A percentile compares a stretch with the other conserved stretches of the same genome.
Conservation (phyloP, 331 rosid genomes). For the Prunus yedoensis region DNA sequence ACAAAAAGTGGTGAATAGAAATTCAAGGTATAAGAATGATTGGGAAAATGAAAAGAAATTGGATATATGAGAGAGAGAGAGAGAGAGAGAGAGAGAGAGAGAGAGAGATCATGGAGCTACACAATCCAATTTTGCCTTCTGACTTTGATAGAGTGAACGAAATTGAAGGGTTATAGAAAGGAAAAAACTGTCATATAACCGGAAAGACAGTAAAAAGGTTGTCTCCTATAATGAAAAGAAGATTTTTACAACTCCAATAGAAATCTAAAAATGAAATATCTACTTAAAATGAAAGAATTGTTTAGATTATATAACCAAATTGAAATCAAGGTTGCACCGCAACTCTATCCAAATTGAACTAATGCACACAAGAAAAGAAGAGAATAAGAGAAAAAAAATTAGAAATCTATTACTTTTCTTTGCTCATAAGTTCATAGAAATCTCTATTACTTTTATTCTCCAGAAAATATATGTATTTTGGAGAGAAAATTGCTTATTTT, state of each 20-base stretch:
- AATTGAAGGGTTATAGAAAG: not conserved
- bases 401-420: no score
- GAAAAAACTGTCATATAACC: not conserved
- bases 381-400: no score
- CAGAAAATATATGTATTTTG: not conserved
- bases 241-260: not conserved
- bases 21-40: not conserved
- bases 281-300: not conserved
- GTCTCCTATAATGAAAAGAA: not conserved
- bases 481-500: not conserved
- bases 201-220: not conserved
- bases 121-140: not conserved
- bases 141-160: not conserved
- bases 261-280: not conserved
- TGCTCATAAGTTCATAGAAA: no score
- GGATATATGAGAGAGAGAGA: not conserved
- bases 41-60: not conserved
- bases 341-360: no score
- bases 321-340: not conserved
- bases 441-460: no score
- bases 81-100: not conserved
- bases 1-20: not conserved
- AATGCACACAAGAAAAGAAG: no score
- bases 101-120: not conserved
- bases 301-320: not conserved